A percentile compares a stretch with the other conserved stretches of the same genome.
Evolutionary conservation across 768 basidiomycete genomes (phyloP).

Genomic region (Fibroporia radiculosa): DNA sequence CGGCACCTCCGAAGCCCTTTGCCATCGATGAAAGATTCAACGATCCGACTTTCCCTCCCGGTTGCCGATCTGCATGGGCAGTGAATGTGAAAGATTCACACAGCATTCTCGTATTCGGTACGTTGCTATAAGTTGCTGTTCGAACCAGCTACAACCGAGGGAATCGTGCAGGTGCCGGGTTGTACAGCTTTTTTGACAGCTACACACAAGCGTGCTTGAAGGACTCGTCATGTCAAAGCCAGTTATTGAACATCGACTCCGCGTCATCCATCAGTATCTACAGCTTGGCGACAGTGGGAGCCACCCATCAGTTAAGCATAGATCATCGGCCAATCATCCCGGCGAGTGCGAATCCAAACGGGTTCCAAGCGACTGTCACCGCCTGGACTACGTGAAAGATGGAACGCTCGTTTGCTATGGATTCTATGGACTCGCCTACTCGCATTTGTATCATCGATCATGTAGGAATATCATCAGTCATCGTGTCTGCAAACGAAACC

Average conservation of each 20-base stretch:
- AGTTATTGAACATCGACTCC: constrained; percentile 46
- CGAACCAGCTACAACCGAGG: neutral
- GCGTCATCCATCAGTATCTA: constrained; percentile 44
- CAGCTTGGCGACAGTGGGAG: constrained; percentile 53
- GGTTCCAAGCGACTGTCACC: constrained; percentile 36
- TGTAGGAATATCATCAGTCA: too few species aligned
- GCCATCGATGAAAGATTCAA: constrained; percentile 31
- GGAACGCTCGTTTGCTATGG: too few species aligned
- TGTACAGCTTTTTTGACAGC: constrained; percentile 69
- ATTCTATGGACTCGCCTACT: too few species aligned
- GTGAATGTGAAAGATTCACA: constrained; percentile 43
- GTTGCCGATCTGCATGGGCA: constrained; percentile 46
- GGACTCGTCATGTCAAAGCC: constrained; percentile 44
- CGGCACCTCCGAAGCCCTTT: constrained; percentile 53
- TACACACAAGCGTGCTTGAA: constrained; percentile 44
- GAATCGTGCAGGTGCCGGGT: constrained; percentile 41
- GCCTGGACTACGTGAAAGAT: constrained; percentile 19
- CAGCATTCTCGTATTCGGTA: constrained; percentile 59
- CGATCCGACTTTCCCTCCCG: constrained; percentile 44
- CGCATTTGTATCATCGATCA: too few species aligned
- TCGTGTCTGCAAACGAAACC: too few species aligned
- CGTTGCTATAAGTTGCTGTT: constrained; percentile 5
- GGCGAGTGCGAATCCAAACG: constrained; percentile 42
- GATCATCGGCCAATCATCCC: constrained; percentile 39
- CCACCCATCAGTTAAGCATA: constrained; percentile 45